Evolutionary conservation across 1,284 basidiomycete species (phyloP), one percentile per base, ranked within the genome.

Genomic region (Afroboletus lepidellus): DNA sequence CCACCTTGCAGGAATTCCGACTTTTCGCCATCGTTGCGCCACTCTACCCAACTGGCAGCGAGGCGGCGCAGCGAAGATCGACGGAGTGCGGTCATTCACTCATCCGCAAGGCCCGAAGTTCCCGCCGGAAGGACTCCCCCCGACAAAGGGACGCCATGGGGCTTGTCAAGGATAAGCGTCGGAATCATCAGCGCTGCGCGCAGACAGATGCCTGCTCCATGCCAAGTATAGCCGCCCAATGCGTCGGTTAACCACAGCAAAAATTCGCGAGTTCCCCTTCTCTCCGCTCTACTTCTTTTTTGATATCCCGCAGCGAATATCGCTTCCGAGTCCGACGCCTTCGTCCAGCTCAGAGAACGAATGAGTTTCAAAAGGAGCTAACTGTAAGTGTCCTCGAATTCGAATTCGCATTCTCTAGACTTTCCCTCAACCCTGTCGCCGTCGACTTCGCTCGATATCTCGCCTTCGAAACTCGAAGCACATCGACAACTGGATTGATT

Each of bases 281-380:
- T 12, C 79, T 65, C 74, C 70, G 15, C 25, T 41, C 21, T 20
- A 38, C 63, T 84, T 36, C 73, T 74, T 23, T 67, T 67, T 84
- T 21, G 18, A 80, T 81, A 74, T 76, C 77, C 30, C 83, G 78
- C 64, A 82, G 81, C 57, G 77, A 79, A 50, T 42, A 71, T 74
- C 50, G 74, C 75, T 57, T 77, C n/a, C n/a, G n/a, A 76, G 60
- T 69, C 67, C 13, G 67, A 67, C 21, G 60, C 65, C 36, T 81
- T 81, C 61, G 69, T 70, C 55, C 77, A 66, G 6, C 63, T 75
- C 58, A 70, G 68, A 53, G 63, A 67, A n/a, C 69, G 70, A 6
- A 53, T 58, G 7, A 73, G 8, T 13, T 48, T 56, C 58, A 39
- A 56, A 55, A 38, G 51, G 57, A 48, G 47, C 56, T 41, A 46